Evolutionary conservation across 2,329 filamentous ascomycete species (phyloP).

Genomic region (Raffaelea arxii): DNA sequence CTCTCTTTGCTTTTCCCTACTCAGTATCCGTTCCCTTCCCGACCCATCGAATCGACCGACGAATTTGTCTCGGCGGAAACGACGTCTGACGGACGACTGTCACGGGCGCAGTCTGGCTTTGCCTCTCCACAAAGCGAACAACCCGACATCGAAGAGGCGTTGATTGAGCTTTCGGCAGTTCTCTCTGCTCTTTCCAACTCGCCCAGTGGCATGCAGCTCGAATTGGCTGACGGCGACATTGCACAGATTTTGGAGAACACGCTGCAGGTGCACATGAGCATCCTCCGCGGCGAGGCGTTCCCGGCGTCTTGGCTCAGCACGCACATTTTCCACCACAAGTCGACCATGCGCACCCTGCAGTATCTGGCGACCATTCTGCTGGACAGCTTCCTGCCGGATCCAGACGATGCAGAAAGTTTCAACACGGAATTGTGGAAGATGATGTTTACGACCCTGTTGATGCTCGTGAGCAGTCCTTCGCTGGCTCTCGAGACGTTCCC

Average conservation of each 20-base stretch:
- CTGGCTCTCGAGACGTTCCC: conserved; percentile 92
- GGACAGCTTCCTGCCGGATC: conserved; percentile 76
- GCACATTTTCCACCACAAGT: conserved; percentile 86
- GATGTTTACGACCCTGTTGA: conserved; percentile 83
- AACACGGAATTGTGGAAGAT: conserved; percentile 90
- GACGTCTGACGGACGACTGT: neutral
- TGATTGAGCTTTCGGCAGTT: conserved; percentile 82
- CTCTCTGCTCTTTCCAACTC: conserved; percentile 73
- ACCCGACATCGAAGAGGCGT: conserved; percentile 64
- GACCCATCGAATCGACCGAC: conserved; percentile 39
- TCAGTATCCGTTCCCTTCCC: conserved; percentile 78
- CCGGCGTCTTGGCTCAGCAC: conserved; percentile 85
- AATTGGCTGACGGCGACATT: conserved; percentile 65
- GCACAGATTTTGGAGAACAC: conserved; percentile 67
- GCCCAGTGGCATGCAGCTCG: conserved; percentile 63
- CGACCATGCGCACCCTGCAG: conserved; percentile 75
- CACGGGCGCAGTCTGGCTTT: neutral
- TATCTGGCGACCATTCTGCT: conserved; percentile 71
- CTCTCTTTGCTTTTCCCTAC: conserved; percentile 86
- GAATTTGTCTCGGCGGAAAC: conserved; percentile 23
- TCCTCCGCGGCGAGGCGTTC: conserved; percentile 82
- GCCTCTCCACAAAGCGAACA: neutral
- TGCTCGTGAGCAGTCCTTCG: conserved; percentile 78
- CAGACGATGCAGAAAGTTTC: conserved; percentile 85
- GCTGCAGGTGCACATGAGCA: conserved; percentile 78